Evolutionary conservation across 768 basidiomycete species (phyloP), one percentile per base, ranked within the genome.

Genomic region (Kockovaella imperatae): DNA sequence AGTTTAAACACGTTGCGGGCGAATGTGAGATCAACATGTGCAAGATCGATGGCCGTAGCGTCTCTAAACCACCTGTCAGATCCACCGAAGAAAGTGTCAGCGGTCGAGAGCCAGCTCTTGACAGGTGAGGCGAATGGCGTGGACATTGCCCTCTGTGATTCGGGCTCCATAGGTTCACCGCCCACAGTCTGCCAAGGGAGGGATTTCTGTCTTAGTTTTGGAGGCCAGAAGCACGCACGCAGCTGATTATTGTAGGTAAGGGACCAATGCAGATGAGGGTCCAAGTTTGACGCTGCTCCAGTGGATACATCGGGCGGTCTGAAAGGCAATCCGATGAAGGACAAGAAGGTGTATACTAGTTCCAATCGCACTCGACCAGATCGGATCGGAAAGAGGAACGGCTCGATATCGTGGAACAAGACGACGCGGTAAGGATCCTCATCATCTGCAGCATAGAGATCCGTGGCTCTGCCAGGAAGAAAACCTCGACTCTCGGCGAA

Each of bases 381-480:
- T 2, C 57, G 47, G n/a, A 74, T 54, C 14, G 63, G 42, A 53
- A 73, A 66, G 25, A 75, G 64, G 35, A 74, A 67, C 3, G 66
- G 45, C 4, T 50, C 45, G 21, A 75, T 56, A 47, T 75, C 74
- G 46, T 49, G 42, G 45, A 71, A 74, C n/a, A 75, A 59, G n/a
- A 74, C 55, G 20, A 63, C 50, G 7, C 67, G 55, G 52, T 62
- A 74, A 0, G 73, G 72, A 49, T 75, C 74, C 15, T 72, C 70
- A 6, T 68, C 69, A 20, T 69, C 65, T n/a, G 56, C 64, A 10
- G 57, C 50, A 23, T 54, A 51, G 8, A 60, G 45, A 26, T 69
- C 69, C 3, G 55, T 57, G 0, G 64, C 59, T 23, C 59, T 61
- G 5, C 54, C 56, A 1, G 71, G 71, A 0, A 38, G 45, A 18